Conservation (phyloP, 352 stramenopile species). For the Phytopythium montanum region DNA sequence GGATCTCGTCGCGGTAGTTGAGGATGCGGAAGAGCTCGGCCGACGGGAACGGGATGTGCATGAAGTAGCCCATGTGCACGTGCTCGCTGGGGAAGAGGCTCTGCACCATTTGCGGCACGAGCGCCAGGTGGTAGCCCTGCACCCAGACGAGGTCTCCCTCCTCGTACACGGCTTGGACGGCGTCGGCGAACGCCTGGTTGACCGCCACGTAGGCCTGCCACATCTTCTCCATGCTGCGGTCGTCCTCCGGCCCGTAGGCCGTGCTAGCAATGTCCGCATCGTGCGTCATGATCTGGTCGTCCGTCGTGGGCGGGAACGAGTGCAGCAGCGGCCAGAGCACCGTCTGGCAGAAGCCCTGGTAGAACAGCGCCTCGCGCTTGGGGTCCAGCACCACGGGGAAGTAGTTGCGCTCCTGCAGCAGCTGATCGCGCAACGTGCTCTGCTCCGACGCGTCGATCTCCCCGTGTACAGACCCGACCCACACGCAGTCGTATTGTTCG, state of each 20-base stretch:
- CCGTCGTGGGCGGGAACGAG: constrained; percentile 74
- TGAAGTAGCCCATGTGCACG: constrained; percentile 82
- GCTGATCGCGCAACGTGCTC: constrained; percentile 78
- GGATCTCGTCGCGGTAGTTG: constrained; percentile 83
- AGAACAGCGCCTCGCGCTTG: constrained; percentile 84
- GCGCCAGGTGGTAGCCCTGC: constrained; percentile 89
- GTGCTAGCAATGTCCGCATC: constrained; percentile 31
- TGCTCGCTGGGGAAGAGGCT: constrained; percentile 90
- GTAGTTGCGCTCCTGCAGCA: constrained; percentile 89
- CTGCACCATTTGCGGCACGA: constrained; percentile 88
- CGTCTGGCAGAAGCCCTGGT: constrained; percentile 90
- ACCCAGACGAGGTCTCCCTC: constrained; percentile 90
- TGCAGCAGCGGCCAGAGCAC: constrained; percentile 91
- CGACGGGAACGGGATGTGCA: constrained; percentile 90
- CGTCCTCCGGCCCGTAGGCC: constrained; percentile 37
- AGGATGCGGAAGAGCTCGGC: constrained; percentile 89
- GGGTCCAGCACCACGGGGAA: constrained; percentile 88
- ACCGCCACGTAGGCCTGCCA: constrained; percentile 89
- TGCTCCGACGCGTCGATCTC: constrained; percentile 79
- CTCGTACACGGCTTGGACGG: constrained; percentile 85
- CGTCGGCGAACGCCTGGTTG: constrained; percentile 86
- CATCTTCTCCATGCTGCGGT: constrained; percentile 77
- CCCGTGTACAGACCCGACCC: constrained; percentile 79
- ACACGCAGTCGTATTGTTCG: constrained; percentile 80
- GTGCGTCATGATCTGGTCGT: constrained; percentile 69